A percentile compares a stretch with the other conserved stretches of the same genome.
Conservation (phyloP, 1,284 basidiomycete genomes). For the Ceratobasidium theobromae region DNA sequence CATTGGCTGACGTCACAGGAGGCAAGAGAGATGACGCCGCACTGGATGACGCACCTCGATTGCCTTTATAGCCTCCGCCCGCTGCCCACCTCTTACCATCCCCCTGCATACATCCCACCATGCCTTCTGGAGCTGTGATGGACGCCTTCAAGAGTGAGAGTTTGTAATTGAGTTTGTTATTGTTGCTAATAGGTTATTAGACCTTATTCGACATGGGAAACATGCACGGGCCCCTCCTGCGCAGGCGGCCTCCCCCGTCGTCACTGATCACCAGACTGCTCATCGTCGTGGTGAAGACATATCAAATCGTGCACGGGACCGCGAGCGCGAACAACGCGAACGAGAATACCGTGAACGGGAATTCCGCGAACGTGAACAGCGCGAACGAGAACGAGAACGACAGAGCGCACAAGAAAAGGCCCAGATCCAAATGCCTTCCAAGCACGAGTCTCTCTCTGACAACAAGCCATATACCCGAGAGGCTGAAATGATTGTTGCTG, state of each 20-base stretch:
- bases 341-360: not conserved
- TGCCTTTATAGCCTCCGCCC: not conserved
- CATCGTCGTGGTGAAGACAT: not conserved
- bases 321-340: not conserved
- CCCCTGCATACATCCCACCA: not conserved
- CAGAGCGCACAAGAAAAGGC: constrained; percentile 30
- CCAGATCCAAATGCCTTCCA: constrained; percentile 10
- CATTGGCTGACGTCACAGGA: not conserved
- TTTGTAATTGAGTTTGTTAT: not conserved
- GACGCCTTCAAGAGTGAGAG: constrained; percentile 37
- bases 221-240: constrained; percentile 34
- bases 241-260: constrained; percentile 21
- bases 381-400: constrained; percentile 20
- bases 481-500: constrained; percentile 73
- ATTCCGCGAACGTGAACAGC: constrained; percentile 2
- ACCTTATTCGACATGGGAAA: constrained; percentile 37
- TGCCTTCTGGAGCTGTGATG: constrained; percentile 33
- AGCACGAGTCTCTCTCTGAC: constrained; percentile 8
- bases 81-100: not conserved
- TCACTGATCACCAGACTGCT: constrained; percentile 19
- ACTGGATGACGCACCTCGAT: not conserved
- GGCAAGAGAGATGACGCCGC: too few species aligned
- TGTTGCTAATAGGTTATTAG: constrained; percentile 3
- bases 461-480: constrained; percentile 42
- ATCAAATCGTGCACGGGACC: not conserved